These are phyloP conservation scores for Stachybotrys elegans DNA, from an alignment of 2,329 filamentous ascomycete genomes.

Conservation along the genomic window DNA sequence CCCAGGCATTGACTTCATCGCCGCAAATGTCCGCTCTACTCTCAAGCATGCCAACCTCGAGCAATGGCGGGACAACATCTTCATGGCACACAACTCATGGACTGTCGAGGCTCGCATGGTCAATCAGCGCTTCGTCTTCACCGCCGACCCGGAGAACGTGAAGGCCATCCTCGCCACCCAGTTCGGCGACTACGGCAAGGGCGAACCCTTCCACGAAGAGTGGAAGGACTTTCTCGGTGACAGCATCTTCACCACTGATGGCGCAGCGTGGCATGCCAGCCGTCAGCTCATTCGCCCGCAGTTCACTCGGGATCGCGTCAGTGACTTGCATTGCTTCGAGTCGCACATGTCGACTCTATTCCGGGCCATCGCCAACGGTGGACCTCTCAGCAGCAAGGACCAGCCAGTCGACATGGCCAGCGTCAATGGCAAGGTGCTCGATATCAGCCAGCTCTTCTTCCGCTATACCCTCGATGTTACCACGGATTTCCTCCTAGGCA, in stretches of 20 bases:
- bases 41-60: conserved; percentile 52
- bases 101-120: conserved; percentile 57
- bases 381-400: conserved; percentile 51
- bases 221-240: conserved; percentile 74
- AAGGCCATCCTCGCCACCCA: conserved; percentile 87
- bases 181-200: conserved; percentile 81
- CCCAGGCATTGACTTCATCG: conserved; percentile 59
- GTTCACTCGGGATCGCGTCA: conserved; percentile 79
- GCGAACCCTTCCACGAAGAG: conserved; percentile 65
- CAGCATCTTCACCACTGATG: conserved; percentile 76
- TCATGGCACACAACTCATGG: conserved; percentile 31
- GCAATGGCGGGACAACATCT: conserved; percentile 54
- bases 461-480: conserved; percentile 80
- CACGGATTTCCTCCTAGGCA: conserved; percentile 81
- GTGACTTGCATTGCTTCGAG: conserved; percentile 78
- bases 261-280: conserved; percentile 70
- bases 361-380: conserved; percentile 56
- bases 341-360: conserved; percentile 71
- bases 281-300: conserved; percentile 81
- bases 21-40: conserved; percentile 47
- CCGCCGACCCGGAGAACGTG: conserved; percentile 81
- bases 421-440: conserved; percentile 57
- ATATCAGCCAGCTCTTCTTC: conserved; percentile 76
- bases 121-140: conserved; percentile 62
- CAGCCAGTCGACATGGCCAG: conserved; percentile 59